Base-by-base conservation (phyloP, 2,329 filamentous ascomycete genomes). In the Apiospora sp. region DNA sequence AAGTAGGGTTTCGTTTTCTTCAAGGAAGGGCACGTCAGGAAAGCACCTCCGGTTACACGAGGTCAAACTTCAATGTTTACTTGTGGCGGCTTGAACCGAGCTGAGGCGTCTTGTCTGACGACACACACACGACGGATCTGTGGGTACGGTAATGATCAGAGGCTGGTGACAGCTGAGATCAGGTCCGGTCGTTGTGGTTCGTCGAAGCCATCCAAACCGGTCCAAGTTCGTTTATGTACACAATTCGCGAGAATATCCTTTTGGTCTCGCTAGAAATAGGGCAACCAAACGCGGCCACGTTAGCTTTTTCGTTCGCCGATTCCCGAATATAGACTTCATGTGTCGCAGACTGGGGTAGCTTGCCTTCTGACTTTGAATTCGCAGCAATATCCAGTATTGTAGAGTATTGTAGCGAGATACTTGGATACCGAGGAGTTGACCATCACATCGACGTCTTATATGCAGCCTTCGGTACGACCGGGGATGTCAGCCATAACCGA, bases 271-370 rank as follows among this genome's bases (percentile, higher is more conserved):
- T 8, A 8, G 12, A 8, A n/a, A 22, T 2, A 49, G n/a, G 19
- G 6, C 19, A 12, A 6, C 12, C 1, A 2, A 49, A 8, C 22
- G n/a, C 22, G 1, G 12, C 7, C 2, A 3, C 3, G 1, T 49
- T 8, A 22, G 22, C 7, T n/a, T 12, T 49, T n/a, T 3, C 22
- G 2, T n/a, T 10, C 46, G 7, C 3, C 3, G 7, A n/a, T 10
- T 22, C 12, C 1, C 7, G 2, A 7, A 8, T 7, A 48, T 48
- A 22, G 16, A 48, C 7, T 7, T n/a, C 16, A 7, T 6, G 19
- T 22, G 1, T 48, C 22, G 16, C 0, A 19, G 46, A 22, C 1
- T 48, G 2, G 22, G 19, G 8, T 48, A 19, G 7, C 16, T 48
- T 19, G 44, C 44, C 16, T 46, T 19, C 5, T 7, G 6, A 19